Percentiles rank a stretch among this genome's conserved stretches.
Conservation (phyloP, 169 alveolate species). For the Cryptosporidium viatorum region DNA sequence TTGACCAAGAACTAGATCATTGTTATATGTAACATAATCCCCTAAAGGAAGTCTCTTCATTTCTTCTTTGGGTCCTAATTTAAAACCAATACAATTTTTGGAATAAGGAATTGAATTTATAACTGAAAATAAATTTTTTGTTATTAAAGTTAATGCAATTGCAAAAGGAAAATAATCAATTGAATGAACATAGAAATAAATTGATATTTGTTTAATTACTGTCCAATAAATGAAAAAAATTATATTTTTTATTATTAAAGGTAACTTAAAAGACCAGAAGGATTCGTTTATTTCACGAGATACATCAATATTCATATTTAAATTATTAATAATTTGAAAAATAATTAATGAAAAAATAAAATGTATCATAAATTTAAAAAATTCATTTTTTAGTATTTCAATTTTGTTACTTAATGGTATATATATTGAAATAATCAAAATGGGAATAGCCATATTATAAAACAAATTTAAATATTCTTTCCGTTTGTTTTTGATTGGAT, state of each 20-base stretch:
- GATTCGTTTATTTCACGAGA: slow-evolving; percentile 36
- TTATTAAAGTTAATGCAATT: slow-evolving; percentile 1
- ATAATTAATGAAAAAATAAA: slow-evolving; percentile 8
- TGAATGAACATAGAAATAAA: background rate
- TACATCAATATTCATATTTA: slow-evolving; percentile 30
- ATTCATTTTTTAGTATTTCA: background rate
- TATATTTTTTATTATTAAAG: slow-evolving; percentile 47
- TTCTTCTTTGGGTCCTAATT: slow-evolving; percentile 70
- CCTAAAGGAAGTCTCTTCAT: slow-evolving; percentile 59
- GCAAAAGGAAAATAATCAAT: slow-evolving; percentile 61
- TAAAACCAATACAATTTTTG: slow-evolving; percentile 36
- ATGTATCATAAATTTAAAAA: slow-evolving; percentile 2
- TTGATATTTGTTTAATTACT: slow-evolving; percentile 16
- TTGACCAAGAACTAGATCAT: background rate
- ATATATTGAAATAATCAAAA: slow-evolving; percentile 3
- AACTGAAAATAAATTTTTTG: slow-evolving; percentile 5
- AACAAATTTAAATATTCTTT: background rate
- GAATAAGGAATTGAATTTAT: slow-evolving; percentile 48
- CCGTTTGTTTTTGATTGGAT: background rate
- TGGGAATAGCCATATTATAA: slow-evolving; percentile 1
- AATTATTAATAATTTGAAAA: slow-evolving; percentile 1
- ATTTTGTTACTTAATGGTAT: slow-evolving; percentile 25
- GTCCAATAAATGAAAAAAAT: slow-evolving; percentile 41
- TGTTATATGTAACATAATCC: slow-evolving; percentile 12
- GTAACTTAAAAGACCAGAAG: slow-evolving; percentile 48